Evolutionary conservation across 495 filamentous ascomycete genomes (phyloP).

Genomic region (Talaromyces adpressus): DNA sequence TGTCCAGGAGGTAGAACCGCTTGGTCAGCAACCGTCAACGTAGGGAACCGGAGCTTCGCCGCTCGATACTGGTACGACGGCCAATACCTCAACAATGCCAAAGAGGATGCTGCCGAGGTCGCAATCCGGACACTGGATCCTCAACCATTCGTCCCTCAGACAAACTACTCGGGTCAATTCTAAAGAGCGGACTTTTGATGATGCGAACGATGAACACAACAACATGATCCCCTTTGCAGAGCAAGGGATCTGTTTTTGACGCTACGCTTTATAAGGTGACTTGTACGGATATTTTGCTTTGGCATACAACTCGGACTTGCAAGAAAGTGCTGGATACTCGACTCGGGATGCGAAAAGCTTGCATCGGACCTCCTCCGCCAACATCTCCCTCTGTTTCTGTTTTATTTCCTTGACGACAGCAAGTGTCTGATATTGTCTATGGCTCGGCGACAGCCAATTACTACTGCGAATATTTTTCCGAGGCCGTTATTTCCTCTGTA

Average conservation of each 20-base stretch:
- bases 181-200: conserved; percentile 2
- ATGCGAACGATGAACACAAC: not conserved
- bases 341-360: conserved; percentile 3
- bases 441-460: not conserved
- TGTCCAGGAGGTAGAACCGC: conserved; percentile 79
- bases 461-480: not conserved
- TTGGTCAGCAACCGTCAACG: conserved; percentile 70
- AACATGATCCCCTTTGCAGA: not conserved
- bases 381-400: not conserved
- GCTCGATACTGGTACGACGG: conserved; percentile 93
- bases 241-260: not conserved
- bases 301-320: not conserved
- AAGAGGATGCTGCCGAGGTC: conserved; percentile 82
- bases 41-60: conserved; percentile 45
- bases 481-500: conserved; percentile 3
- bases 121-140: conserved; percentile 43
- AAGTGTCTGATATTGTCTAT: not conserved
- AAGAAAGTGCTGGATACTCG: not conserved
- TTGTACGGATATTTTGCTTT: conserved; percentile 5
- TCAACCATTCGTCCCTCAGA: conserved; percentile 15
- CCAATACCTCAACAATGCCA: conserved; percentile 76
- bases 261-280: not conserved
- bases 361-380: conserved; percentile 8
- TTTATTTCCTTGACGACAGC: not conserved
- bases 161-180: conserved; percentile 22